Evolutionary conservation across 1,139 yeast genomes (phyloP).

Genomic region (Yamadazyma sp.): DNA sequence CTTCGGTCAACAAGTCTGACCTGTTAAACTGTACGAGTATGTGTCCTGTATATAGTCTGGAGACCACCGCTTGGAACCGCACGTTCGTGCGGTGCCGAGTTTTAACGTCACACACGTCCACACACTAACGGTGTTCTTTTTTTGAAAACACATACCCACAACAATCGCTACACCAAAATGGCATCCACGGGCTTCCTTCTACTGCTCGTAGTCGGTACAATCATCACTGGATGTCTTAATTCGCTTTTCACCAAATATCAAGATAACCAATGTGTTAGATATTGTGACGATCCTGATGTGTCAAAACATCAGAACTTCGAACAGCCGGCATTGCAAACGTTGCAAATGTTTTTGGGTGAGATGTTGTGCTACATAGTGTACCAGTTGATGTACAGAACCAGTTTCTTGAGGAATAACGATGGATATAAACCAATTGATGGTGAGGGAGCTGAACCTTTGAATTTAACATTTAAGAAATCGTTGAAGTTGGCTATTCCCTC

Average conservation of each 20-base stretch:
- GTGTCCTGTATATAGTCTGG: not conserved
- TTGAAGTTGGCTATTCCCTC: conserved; percentile 58
- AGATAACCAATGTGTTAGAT: conserved; percentile 69
- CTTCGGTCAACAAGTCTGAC: too few species aligned
- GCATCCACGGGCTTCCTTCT: conserved; percentile 5
- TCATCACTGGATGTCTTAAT: conserved; percentile 72
- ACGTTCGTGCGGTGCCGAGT: not conserved
- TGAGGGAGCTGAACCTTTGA: conserved; percentile 10
- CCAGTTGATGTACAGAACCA: conserved; percentile 25
- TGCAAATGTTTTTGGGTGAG: conserved; percentile 83
- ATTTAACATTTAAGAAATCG: conserved; percentile 23
- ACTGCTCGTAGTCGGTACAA: conserved; percentile 47
- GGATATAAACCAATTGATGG: conserved; percentile 22
- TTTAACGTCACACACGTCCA: not conserved
- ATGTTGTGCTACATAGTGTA: conserved; percentile 51
- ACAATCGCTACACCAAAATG: too few species aligned
- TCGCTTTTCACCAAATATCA: conserved; percentile 76
- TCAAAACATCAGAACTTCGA: conserved; percentile 52
- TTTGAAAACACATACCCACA: too few species aligned
- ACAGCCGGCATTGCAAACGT: conserved; percentile 78
- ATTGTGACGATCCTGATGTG: conserved; percentile 49
- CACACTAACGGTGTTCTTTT: not conserved
- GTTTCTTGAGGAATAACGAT: conserved; percentile 11
- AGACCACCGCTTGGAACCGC: not conserved
- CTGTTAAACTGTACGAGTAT: too few species aligned